Percentiles rank a stretch among this genome's conserved stretches.
phyloP scores from a whole-genome alignment of 352 stramenopile species.

The Phytopythium vexans region DNA sequence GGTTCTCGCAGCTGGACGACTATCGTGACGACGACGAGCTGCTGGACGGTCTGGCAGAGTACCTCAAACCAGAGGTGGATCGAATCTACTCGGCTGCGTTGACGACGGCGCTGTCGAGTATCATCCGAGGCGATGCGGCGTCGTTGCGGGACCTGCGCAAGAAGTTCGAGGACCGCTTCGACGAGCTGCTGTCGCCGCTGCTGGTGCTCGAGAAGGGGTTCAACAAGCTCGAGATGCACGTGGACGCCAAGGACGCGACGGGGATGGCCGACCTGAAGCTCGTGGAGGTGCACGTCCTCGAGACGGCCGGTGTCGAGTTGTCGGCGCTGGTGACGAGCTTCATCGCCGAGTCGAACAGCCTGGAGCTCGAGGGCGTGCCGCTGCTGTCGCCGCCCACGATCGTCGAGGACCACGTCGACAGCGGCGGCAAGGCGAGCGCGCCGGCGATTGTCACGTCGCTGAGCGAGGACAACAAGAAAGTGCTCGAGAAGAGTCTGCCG shows the following conservation, averaged over 20 bases:
- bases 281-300: constrained; percentile 52
- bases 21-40: constrained; percentile 65
- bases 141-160: constrained; percentile 65
- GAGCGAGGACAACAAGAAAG: constrained; percentile 62
- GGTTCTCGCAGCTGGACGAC: constrained; percentile 48
- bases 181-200: constrained; percentile 51
- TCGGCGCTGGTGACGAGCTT: constrained; percentile 60
- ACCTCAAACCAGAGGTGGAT: constrained; percentile 39
- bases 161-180: constrained; percentile 75
- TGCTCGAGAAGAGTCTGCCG: constrained; percentile 53
- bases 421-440: constrained; percentile 4
- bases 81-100: constrained; percentile 52
- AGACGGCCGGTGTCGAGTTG: constrained; percentile 48
- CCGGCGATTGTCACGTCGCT: constrained; percentile 24
- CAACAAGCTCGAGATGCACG: constrained; percentile 62
- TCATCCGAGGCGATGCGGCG: constrained; percentile 70
- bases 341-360: constrained; percentile 51
- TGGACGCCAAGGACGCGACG: constrained; percentile 40
- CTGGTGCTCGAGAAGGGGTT: constrained; percentile 60
- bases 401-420: not conserved
- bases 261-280: constrained; percentile 45
- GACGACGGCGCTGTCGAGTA: constrained; percentile 47
- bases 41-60: constrained; percentile 39
- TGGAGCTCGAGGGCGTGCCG: constrained; percentile 55
- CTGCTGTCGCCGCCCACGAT: constrained; percentile 17